Percentiles rank a stretch among this genome's conserved stretches.
Conservation (phyloP, 164 flowering plant genomes). For the Platanus orientalis region DNA sequence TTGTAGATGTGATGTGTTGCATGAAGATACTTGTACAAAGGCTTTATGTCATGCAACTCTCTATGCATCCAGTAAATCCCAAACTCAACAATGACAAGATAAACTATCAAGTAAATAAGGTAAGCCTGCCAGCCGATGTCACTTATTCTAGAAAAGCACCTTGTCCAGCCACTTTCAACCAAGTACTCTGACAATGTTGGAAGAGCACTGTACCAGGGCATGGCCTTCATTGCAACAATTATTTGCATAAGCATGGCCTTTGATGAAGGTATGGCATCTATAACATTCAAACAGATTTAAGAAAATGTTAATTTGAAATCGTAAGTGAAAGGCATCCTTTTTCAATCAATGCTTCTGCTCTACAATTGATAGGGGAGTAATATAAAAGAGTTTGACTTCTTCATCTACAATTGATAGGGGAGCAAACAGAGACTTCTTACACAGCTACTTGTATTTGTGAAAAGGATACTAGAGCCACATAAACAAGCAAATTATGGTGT, state of each 20-base stretch:
- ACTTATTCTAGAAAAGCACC: slow-evolving; percentile 58
- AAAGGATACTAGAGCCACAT: too few relatives aligned
- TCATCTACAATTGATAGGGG: too few relatives aligned
- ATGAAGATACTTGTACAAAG: slow-evolving; percentile 85
- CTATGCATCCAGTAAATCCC: too few relatives aligned
- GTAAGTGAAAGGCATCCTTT: neutral
- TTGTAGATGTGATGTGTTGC: slow-evolving; percentile 98
- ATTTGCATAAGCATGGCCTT: slow-evolving; percentile 83
- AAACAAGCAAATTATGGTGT: too few relatives aligned
- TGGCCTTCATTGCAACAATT: slow-evolving; percentile 88
- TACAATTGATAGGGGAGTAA: too few relatives aligned
- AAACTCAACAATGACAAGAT: slow-evolving; percentile 77
- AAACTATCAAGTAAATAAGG: slow-evolving; percentile 33
- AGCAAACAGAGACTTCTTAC: too few relatives aligned
- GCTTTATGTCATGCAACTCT: slow-evolving; percentile 94
- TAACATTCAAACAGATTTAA: slow-evolving; percentile 6
- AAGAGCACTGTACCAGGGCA: slow-evolving; percentile 81
- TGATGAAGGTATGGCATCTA: slow-evolving; percentile 83
- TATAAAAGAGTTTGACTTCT: too few relatives aligned
- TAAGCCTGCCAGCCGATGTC: slow-evolving; percentile 69
- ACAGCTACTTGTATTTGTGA: too few relatives aligned
- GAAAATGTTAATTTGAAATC: neutral
- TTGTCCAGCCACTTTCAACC: slow-evolving; percentile 91
- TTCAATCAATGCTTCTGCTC: too few relatives aligned
- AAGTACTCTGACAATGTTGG: slow-evolving; percentile 82